A percentile compares a stretch with the other conserved stretches of the same genome.
Conservation (phyloP, 2,329 filamentous ascomycete genomes). For the Botryosphaeria dothidea region DNA sequence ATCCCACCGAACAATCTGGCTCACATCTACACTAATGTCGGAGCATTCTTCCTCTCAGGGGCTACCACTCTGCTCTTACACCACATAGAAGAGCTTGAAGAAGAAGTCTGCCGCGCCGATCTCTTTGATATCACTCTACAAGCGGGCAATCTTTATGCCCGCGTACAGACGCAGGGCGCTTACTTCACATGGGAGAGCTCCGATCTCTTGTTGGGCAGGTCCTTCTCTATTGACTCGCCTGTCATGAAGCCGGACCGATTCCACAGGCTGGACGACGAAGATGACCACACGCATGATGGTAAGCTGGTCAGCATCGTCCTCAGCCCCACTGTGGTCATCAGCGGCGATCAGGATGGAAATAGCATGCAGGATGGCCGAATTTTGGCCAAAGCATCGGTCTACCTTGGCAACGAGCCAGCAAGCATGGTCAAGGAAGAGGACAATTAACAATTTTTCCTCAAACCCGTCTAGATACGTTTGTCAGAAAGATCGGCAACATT, state of each 20-base stretch:
- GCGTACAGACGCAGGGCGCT: not conserved
- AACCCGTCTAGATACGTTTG: too few relatives aligned
- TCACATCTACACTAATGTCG: not conserved
- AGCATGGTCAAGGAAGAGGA: not conserved
- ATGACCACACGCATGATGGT: not conserved
- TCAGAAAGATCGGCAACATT: too few relatives aligned
- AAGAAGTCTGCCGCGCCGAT: not conserved
- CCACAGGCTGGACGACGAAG: conserved; percentile 3
- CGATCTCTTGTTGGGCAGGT: not conserved
- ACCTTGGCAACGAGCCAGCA: not conserved
- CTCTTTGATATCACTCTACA: not conserved
- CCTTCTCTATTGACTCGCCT: not conserved
- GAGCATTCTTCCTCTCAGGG: not conserved
- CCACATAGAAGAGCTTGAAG: not conserved
- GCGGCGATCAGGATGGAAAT: not conserved
- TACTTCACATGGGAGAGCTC: not conserved
- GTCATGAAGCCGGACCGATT: not conserved
- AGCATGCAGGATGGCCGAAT: not conserved
- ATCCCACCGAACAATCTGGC: not conserved
- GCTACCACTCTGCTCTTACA: not conserved
- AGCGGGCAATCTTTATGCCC: not conserved
- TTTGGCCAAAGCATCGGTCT: not conserved
- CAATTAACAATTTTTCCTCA: too few relatives aligned
- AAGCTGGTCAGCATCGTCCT: not conserved
- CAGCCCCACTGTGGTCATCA: not conserved